Evolutionary conservation across 192 early-diverging fungal species (phyloP), one percentile per base, ranked within the genome.

Genomic region (Coemansia sp.): DNA sequence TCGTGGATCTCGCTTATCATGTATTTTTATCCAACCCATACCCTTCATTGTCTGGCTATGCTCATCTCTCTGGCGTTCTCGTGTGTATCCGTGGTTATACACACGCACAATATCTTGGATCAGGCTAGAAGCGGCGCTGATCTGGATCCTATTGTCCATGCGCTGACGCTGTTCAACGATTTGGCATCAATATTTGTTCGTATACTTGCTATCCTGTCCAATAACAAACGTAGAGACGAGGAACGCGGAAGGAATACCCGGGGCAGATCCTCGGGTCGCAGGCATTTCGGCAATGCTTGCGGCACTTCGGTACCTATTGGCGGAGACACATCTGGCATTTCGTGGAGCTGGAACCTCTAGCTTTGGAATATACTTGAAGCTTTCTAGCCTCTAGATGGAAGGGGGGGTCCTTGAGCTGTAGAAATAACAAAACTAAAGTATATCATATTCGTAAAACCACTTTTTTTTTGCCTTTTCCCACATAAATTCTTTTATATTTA

Each of bases 61-160:
- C 10, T 74, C 2, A 1, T 64, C 12, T 63, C 63, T 12, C 61
- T 79, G 30, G 59, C 51, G 0, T 9, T 51, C 3, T 29, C 67
- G 10, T 73, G 77, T 6, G 20, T 73, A 7, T 74, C 65, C 6
- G 63, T 69, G 23, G 64, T 74, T 10, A 25, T 70, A n/a, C 67
- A 79, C 31, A 79, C 68, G 9, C 59, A 66, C 15, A 18, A 25
- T 28, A 70, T 79, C 53, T 39, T 79, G 9, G 77, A 74, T 12
- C 13, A 39, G 49, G 77, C 71, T 0, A 18, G 34, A 2, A 7
- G 3, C 5, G 71, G 71, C 9, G 49, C 20, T 18, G 49, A 49
- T 1, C 28, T 79, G 51, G 77, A 79, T 20, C 71, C 71, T 0
- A 56, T 79, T 0, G 40, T 31, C 0, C 49, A 66, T 43, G 52